Evolutionary conservation across 1,139 yeast species (phyloP).

Genomic region (Trichomonascaceae sp.): DNA sequence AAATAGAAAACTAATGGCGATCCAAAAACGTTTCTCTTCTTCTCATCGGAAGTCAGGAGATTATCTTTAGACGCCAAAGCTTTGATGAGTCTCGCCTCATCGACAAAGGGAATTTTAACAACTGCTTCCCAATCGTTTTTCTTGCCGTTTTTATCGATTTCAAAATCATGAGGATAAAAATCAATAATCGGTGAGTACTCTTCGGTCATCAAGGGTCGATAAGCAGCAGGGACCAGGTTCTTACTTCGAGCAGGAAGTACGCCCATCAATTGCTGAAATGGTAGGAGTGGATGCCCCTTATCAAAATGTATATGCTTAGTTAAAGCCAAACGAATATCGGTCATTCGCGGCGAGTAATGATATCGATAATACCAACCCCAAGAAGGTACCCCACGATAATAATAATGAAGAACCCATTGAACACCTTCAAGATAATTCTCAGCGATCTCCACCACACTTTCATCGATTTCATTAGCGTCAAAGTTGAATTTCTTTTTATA

Average conservation of each 20-base stretch:
- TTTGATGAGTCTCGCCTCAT: conserved; percentile 62
- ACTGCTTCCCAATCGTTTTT: conserved; percentile 98
- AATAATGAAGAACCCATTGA: conserved; percentile 92
- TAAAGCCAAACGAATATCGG: conserved; percentile 72
- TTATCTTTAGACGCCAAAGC: conserved; percentile 62
- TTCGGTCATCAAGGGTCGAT: conserved; percentile 84
- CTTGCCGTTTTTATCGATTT: conserved; percentile 87
- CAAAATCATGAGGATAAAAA: conserved; percentile 86
- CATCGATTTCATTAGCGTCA: conserved; percentile 46
- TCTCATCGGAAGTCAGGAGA: conserved; percentile 62
- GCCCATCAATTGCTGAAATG: conserved; percentile 97
- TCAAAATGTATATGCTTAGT: conserved; percentile 55
- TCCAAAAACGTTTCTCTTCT: conserved; percentile 68
- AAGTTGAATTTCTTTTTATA: conserved; percentile 69
- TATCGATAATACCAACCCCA: conserved; percentile 92
- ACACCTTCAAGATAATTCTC: conserved; percentile 86
- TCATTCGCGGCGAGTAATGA: conserved; percentile 90
- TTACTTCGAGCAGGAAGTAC: conserved; percentile 92
- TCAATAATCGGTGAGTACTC: conserved; percentile 81
- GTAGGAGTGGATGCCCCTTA: conserved; percentile 73
- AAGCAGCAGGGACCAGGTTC: conserved; percentile 68
- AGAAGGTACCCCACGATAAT: conserved; percentile 83
- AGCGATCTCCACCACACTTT: conserved; percentile 45
- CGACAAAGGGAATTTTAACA: conserved; percentile 90
- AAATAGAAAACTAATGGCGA: conserved; percentile 57